Evolutionary conservation across 108 stramenopile species (phyloP).

Genomic region (Cylindrotheca closterium): DNA sequence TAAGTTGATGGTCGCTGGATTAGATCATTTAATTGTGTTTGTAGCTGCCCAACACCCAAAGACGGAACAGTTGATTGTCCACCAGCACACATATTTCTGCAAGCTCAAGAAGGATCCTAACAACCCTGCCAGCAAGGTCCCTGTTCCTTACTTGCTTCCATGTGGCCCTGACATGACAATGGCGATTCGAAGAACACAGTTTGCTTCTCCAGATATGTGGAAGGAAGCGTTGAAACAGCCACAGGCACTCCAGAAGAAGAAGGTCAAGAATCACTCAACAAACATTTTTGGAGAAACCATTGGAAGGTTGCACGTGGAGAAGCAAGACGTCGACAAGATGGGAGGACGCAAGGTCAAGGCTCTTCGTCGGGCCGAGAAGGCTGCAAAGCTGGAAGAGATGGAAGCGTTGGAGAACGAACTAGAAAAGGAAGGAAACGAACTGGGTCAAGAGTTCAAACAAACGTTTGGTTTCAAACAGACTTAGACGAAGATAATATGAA

Average conservation of each 20-base stretch:
- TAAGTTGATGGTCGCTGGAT: slow-evolving; percentile 79
- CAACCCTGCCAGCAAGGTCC: slow-evolving; percentile 58
- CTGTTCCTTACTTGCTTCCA: slow-evolving; percentile 82
- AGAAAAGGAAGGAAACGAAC: slow-evolving; percentile 59
- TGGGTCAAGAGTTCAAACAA: slow-evolving; percentile 71
- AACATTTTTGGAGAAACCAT: slow-evolving; percentile 95
- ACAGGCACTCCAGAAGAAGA: slow-evolving; percentile 60
- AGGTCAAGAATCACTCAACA: slow-evolving; percentile 92
- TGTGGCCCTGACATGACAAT: slow-evolving; percentile 96
- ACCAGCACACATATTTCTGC: slow-evolving; percentile 81
- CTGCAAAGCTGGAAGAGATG: slow-evolving; percentile 65
- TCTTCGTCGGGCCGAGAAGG: slow-evolving; percentile 77
- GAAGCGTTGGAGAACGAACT: slow-evolving; percentile 79
- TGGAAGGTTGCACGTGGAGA: slow-evolving; percentile 95
- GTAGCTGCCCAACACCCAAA: slow-evolving; percentile 56
- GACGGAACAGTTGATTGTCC: slow-evolving; percentile 46
- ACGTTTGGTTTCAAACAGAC: slow-evolving; percentile 74
- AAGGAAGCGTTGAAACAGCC: slow-evolving; percentile 88
- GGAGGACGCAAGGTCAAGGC: slow-evolving; percentile 86
- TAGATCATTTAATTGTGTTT: slow-evolving; percentile 95
- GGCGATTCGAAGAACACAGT: slow-evolving; percentile 85
- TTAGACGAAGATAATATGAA: slow-evolving; percentile 22
- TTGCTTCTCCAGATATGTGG: slow-evolving; percentile 91
- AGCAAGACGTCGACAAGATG: slow-evolving; percentile 91
- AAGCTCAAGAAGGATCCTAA: slow-evolving; percentile 86